Percentiles rank a stretch among this genome's conserved stretches.
Conservation (phyloP, 1,139 yeast genomes). For the Candida labiduridarum region DNA sequence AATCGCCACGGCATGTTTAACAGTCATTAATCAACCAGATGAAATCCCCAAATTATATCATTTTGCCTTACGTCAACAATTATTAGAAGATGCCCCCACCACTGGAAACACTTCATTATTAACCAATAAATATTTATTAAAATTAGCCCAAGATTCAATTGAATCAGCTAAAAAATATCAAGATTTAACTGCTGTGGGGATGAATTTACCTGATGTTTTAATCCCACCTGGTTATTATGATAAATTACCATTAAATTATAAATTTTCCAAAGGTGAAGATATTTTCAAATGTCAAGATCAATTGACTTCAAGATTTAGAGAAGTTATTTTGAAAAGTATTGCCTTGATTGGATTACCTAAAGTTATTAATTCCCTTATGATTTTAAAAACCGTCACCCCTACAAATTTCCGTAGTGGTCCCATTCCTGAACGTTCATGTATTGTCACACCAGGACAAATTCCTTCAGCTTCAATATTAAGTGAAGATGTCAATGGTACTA, state of each 20-base stretch:
- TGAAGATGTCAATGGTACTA: conserved; percentile 45
- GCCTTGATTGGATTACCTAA: conserved; percentile 86
- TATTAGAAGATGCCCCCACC: conserved; percentile 29
- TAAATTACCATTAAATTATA: conserved; percentile 41
- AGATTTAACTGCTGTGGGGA: conserved; percentile 47
- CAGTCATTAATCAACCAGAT: conserved; percentile 79
- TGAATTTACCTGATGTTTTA: conserved; percentile 45
- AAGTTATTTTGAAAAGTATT: conserved; percentile 72
- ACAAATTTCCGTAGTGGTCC: conserved; percentile 32
- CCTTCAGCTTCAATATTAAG: conserved; percentile 42
- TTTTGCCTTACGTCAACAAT: conserved; percentile 63
- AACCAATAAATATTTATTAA: conserved; percentile 27
- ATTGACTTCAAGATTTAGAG: conserved; percentile 66
- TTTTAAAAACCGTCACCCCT: conserved; percentile 70
- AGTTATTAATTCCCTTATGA: conserved; percentile 75
- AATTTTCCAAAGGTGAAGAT: conserved; percentile 33
- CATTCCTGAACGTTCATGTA: conserved; percentile 33
- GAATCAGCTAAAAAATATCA: conserved; percentile 40
- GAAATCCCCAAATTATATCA: conserved; percentile 78
- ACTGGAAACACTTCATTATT: conserved; percentile 17
- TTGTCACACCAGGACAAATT: conserved; percentile 38
- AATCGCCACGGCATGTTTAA: conserved; percentile 79
- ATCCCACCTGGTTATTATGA: conserved; percentile 45
- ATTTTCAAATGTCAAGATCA: conserved; percentile 37
- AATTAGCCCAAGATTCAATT: conserved; percentile 40